phyloP scores from a whole-genome alignment of 257 asterid species.

The Marsdenia floribunda region DNA sequence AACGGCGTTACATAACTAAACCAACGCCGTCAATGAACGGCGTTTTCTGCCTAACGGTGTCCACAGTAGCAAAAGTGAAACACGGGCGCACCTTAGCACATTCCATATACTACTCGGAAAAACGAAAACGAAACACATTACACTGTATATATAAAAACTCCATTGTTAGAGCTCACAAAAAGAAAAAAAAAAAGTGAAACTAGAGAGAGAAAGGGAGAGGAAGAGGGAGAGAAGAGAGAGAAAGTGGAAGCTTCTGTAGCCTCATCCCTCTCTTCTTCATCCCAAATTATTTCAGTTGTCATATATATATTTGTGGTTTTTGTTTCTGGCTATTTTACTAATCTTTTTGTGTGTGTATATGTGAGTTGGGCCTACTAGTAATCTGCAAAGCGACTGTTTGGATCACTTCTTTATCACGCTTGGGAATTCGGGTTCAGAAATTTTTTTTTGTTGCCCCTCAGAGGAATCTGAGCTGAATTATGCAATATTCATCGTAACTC shows the following conservation, averaged over 20 bases:
- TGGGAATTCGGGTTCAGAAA: constrained; percentile 11
- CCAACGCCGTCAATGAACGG: constrained; percentile 46
- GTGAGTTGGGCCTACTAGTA: constrained; percentile 33
- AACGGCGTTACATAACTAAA: constrained; percentile 45
- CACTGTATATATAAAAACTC: constrained; percentile 13
- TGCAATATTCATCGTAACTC: constrained; percentile 34
- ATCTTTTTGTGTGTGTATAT: neutral
- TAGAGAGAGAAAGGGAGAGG: neutral
- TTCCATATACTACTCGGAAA: constrained; percentile 30
- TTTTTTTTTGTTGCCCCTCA: constrained; percentile 11
- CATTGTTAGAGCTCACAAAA: constrained; percentile 4
- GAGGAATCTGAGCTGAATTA: constrained; percentile 49
- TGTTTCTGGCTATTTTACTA: neutral
- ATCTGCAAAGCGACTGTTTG: constrained; percentile 33
- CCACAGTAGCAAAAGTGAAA: neutral
- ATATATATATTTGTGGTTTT: neutral
- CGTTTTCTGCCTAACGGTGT: constrained; percentile 34
- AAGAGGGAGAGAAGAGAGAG: constrained; percentile 27
- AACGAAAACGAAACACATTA: constrained; percentile 35
- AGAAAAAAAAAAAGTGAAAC: neutral
- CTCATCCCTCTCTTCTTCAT: constrained; percentile 10
- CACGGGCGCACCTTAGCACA: constrained; percentile 7
- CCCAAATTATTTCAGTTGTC: neutral
- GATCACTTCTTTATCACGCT: constrained; percentile 40
- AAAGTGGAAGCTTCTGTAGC: constrained; percentile 20